Conservation (phyloP, 1,284 basidiomycete species). For the Puccinia horiana region DNA sequence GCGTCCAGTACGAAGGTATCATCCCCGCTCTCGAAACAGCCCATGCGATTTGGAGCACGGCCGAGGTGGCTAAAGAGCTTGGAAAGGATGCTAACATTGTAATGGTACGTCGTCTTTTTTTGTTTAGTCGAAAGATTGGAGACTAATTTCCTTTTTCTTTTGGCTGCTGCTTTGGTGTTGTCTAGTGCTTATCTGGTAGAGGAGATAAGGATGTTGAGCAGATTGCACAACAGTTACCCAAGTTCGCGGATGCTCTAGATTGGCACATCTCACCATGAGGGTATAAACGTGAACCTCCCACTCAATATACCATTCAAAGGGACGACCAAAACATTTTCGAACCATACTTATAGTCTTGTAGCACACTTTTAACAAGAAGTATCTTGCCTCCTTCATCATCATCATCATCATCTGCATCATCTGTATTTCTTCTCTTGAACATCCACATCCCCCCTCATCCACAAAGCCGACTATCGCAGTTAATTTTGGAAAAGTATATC, state of each 20-base stretch:
- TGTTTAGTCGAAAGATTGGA: neutral
- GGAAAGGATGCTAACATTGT: conserved; percentile 84
- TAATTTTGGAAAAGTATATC: too few relatives aligned
- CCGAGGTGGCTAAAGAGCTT: conserved; percentile 80
- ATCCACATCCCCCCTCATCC: too few relatives aligned
- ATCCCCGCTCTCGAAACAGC: conserved; percentile 95
- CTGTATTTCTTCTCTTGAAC: too few relatives aligned
- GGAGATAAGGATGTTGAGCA: conserved; percentile 85
- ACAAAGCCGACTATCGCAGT: too few relatives aligned
- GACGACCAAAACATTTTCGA: neutral
- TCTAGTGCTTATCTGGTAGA: conserved; percentile 71
- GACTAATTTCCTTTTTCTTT: neutral
- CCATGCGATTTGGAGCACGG: conserved; percentile 91
- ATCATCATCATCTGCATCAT: too few relatives aligned
- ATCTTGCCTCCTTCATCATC: too few relatives aligned
- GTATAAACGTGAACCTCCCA: neutral
- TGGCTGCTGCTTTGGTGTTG: neutral
- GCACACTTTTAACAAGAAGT: neutral
- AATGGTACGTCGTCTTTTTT: conserved; percentile 62
- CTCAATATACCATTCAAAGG: neutral
- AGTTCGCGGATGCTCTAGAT: conserved; percentile 40
- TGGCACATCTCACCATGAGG: conserved; percentile 40
- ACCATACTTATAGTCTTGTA: neutral
- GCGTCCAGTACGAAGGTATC: conserved; percentile 92
- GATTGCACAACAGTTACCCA: conserved; percentile 40